A percentile compares a stretch with the other conserved stretches of the same genome.
Evolutionary conservation across 768 basidiomycete genomes (phyloP).

Genomic region (Lactarius tabidus): DNA sequence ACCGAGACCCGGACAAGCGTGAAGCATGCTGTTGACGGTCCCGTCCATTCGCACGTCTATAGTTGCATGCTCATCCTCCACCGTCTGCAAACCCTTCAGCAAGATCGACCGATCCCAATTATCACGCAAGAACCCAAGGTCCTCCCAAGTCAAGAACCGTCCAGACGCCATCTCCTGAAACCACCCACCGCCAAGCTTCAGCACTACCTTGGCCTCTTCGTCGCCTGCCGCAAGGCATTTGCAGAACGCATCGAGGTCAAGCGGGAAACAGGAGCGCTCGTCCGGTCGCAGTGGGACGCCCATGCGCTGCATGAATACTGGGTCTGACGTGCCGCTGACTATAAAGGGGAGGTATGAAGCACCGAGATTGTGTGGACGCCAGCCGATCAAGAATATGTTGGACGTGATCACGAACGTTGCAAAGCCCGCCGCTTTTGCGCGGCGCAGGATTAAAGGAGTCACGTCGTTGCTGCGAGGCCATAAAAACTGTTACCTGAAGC

Average conservation of each 20-base stretch:
- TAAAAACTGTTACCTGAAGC: not conserved
- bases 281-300: constrained; percentile 43
- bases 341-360: constrained; percentile 60
- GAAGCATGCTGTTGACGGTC: constrained; percentile 31
- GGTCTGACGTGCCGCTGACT: constrained; percentile 68
- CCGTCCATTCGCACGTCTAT: too few relatives aligned
- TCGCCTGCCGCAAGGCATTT: constrained; percentile 46
- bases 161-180: constrained; percentile 61
- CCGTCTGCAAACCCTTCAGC: constrained; percentile 72
- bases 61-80: constrained; percentile 55
- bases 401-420: constrained; percentile 73
- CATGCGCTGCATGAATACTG: constrained; percentile 66
- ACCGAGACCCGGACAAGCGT: not conserved
- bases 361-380: constrained; percentile 72
- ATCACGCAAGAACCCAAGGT: constrained; percentile 60
- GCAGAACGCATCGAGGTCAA: constrained; percentile 48
- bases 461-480: constrained; percentile 59
- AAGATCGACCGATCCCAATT: constrained; percentile 78
- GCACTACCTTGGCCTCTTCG: constrained; percentile 35
- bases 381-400: constrained; percentile 69
- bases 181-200: constrained; percentile 58
- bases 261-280: constrained; percentile 53
- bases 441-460: constrained; percentile 57
- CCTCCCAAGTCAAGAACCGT: constrained; percentile 62
- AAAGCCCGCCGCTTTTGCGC: constrained; percentile 65